phyloP scores from a whole-genome alignment of 108 stramenopile genomes.

The Conticribra guillardii region DNA sequence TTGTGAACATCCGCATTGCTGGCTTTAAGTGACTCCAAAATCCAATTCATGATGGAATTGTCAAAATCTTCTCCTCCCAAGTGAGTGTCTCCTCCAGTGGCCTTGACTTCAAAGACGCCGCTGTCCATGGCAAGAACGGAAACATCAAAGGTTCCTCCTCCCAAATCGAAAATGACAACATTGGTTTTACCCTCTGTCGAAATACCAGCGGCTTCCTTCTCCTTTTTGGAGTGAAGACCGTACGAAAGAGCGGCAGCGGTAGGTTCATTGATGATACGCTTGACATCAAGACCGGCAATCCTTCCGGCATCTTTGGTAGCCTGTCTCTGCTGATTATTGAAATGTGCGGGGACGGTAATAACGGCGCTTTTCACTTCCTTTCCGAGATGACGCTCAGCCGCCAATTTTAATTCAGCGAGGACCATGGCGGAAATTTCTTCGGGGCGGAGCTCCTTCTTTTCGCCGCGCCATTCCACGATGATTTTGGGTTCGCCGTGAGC shows the following conservation, averaged over 20 bases:
- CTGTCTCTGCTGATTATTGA: constrained; percentile 90
- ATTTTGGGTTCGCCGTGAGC: constrained; percentile 53
- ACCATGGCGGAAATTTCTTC: constrained; percentile 74
- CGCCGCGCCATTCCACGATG: constrained; percentile 56
- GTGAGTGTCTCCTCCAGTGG: constrained; percentile 92
- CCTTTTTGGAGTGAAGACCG: constrained; percentile 60
- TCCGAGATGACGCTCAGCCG: constrained; percentile 63
- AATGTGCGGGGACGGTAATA: constrained; percentile 89
- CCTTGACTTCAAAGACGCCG: constrained; percentile 87
- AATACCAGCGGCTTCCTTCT: constrained; percentile 22
- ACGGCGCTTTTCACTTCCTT: constrained; percentile 66
- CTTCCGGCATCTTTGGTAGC: constrained; percentile 83
- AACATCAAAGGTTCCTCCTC: constrained; percentile 81
- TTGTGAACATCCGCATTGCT: constrained; percentile 60
- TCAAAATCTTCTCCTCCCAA: constrained; percentile 95
- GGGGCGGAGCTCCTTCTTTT: constrained; percentile 58
- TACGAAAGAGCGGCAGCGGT: constrained; percentile 77
- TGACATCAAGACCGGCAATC: constrained; percentile 71
- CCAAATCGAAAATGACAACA: constrained; percentile 88
- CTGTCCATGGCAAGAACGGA: constrained; percentile 63
- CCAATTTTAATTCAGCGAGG: constrained; percentile 57
- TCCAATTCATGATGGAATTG: constrained; percentile 84
- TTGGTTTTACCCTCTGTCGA: constrained; percentile 42
- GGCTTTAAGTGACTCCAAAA: constrained; percentile 68
- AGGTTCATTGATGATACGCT: constrained; percentile 80